phyloP scores from a whole-genome alignment of 305 asterid genomes.

The Solanum aculeatissimum region DNA sequence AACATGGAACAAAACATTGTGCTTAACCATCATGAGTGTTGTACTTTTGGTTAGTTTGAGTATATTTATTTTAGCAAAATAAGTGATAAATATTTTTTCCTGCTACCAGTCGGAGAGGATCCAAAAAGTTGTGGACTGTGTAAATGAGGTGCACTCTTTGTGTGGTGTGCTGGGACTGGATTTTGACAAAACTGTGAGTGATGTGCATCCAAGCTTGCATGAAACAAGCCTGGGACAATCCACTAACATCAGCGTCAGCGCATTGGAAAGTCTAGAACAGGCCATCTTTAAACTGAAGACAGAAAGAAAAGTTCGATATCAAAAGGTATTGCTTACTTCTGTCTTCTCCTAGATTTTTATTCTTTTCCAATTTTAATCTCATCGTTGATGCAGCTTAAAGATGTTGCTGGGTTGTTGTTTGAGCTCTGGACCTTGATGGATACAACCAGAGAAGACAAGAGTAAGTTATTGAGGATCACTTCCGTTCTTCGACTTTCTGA shows the following conservation, averaged over 20 bases:
- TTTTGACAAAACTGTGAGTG: slow-evolving; percentile 66
- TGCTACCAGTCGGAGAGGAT: slow-evolving; percentile 71
- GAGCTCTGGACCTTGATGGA: slow-evolving; percentile 97
- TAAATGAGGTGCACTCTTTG: slow-evolving; percentile 77
- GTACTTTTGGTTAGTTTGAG: neutral
- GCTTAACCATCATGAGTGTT: neutral
- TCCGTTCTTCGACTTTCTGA: slow-evolving; percentile 48
- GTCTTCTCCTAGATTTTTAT: neutral
- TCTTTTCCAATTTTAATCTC: neutral
- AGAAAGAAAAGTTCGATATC: slow-evolving; percentile 60
- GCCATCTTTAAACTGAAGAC: slow-evolving; percentile 54
- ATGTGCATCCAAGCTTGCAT: slow-evolving; percentile 80
- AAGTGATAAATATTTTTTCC: neutral
- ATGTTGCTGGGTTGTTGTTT: slow-evolving; percentile 49
- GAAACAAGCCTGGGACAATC: slow-evolving; percentile 49
- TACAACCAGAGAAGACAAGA: slow-evolving; percentile 53
- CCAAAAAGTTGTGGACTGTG: slow-evolving; percentile 64
- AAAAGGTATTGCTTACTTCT: slow-evolving; percentile 41
- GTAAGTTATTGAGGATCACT: slow-evolving; percentile 37
- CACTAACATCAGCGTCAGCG: slow-evolving; percentile 64
- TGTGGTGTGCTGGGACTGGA: slow-evolving; percentile 65
- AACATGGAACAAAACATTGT: neutral
- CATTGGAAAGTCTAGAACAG: slow-evolving; percentile 66
- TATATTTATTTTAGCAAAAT: neutral
- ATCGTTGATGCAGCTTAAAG: slow-evolving; percentile 56